Base-by-base conservation (phyloP, 1,284 basidiomycete genomes). In the Ustilago crameri region DNA sequence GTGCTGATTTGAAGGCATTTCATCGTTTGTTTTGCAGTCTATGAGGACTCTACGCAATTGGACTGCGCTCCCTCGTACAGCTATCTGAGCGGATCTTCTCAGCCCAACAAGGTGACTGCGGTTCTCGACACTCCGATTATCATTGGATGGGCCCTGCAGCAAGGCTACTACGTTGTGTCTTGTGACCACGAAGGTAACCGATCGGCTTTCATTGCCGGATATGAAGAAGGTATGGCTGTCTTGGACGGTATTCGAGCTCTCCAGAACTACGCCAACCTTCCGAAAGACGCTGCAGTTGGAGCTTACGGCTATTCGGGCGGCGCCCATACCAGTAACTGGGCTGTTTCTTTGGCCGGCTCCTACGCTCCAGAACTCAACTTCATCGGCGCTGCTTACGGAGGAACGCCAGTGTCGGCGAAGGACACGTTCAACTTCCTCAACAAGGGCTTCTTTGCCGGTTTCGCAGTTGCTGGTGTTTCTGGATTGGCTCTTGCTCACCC, bases 151-250 rank as follows among this genome's bases (percentile, higher is more conserved):
- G 76, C 78, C 5, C 51, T 79, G 2, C 26, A 64, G 17, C 50
- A 74, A 35, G 80, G 80, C 46, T 80, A 74, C 66, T 73, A 80
- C 43, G 80, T 80, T 9, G 74, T 75, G 20, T 65, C 71, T 12
- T 44, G 79, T 20, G 80, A 82, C 49, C 70, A 77, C 57, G 73
- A 79, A 40, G 80, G 80, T 14, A 55, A 54, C 17, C 56, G 52
- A 2, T 44, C 56, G 3, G 65, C 68, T 5, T 76, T 74, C 50
- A 72, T 77, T 23, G 76, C 75, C 42, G 79, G 79, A 5, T 58
- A 61, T 43, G 37, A 66, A 34, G 69, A 75, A 51, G 79, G 75
- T 20, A 63, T 62, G 38, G 74, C 76, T 8, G 50, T 66, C 14
- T 69, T 79, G 2, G 79, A 80, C 47, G 71, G 62, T 7, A 74